Conservation (phyloP, 345 rosid species). For the Populus tremula region DNA sequence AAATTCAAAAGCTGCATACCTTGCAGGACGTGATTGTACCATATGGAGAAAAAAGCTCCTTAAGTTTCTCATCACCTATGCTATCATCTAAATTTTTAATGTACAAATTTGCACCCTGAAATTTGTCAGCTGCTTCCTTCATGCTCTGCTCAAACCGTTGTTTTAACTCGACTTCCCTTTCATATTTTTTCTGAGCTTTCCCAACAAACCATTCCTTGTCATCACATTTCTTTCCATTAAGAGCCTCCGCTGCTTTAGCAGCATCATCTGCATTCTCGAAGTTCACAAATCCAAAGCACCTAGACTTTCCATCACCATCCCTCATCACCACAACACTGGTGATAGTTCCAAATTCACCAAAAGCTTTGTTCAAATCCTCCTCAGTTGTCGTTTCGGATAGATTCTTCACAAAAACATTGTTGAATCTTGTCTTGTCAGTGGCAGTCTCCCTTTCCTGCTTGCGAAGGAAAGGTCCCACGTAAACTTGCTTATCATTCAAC, state of each 20-base stretch:
- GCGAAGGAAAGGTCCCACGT: conserved; percentile 88
- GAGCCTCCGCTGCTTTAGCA: conserved; percentile 76
- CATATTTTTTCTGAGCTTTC: conserved; percentile 85
- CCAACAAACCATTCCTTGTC: conserved; percentile 94
- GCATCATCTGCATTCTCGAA: conserved; percentile 89
- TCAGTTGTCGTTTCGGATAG: conserved; percentile 67
- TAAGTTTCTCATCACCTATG: conserved; percentile 79
- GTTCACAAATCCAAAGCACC: conserved; percentile 92
- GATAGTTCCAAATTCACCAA: conserved; percentile 73
- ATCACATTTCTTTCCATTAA: conserved; percentile 70
- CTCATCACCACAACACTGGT: conserved; percentile 87
- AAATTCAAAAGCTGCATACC: conserved; percentile 39
- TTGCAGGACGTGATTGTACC: conserved; percentile 88
- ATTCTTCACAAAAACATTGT: conserved; percentile 88
- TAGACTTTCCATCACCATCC: conserved; percentile 78
- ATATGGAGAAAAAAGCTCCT: conserved; percentile 71
- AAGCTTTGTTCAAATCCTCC: conserved; percentile 63
- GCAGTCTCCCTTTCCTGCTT: conserved; percentile 82
- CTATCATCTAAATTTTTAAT: conserved; percentile 79
- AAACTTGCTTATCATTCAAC: conserved; percentile 91
- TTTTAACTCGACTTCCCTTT: conserved; percentile 73
- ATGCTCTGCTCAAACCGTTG: conserved; percentile 67
- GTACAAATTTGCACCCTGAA: conserved; percentile 82
- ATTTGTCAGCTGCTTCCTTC: conserved; percentile 81
- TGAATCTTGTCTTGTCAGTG: conserved; percentile 51